Conservation (phyloP, 768 basidiomycete genomes). For the Chiua virens region DNA sequence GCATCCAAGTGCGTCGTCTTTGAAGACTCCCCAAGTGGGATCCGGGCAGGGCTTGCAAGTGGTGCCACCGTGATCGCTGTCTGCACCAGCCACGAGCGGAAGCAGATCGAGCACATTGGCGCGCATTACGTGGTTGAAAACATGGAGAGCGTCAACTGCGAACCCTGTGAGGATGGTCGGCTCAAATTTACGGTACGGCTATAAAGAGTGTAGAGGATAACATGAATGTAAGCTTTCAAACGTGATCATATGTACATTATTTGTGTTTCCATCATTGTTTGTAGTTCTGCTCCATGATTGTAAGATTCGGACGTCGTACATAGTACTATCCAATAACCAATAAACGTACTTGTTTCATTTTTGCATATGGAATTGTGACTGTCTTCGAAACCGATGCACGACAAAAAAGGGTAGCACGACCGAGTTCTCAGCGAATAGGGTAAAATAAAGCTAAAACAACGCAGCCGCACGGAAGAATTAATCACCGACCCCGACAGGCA, state of each 20-base stretch:
- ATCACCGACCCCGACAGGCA: not conserved
- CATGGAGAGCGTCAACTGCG: conserved; percentile 49
- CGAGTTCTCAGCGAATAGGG: too few species aligned
- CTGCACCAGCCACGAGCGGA: conserved; percentile 68
- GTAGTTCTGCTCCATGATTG: not conserved
- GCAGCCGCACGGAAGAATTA: too few species aligned
- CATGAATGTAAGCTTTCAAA: too few species aligned
- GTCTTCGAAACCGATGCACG: not conserved
- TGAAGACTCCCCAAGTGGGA: conserved; percentile 69
- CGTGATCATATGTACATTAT: too few species aligned
- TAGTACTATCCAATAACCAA: not conserved
- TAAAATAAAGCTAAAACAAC: too few species aligned
- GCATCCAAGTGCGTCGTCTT: conserved; percentile 71
- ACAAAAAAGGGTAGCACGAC: not conserved
- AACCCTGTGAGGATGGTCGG: conserved; percentile 38
- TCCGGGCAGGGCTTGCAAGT: conserved; percentile 68
- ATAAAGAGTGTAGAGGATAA: conserved; percentile 1
- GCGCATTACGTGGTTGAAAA: conserved; percentile 57
- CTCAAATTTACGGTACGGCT: conserved; percentile 45
- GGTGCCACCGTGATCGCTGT: conserved; percentile 74
- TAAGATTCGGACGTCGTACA: not conserved
- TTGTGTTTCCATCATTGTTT: not conserved
- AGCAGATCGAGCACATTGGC: conserved; percentile 53
- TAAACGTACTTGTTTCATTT: not conserved
- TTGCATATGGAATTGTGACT: not conserved